Percentiles rank a stretch among this genome's conserved stretches.
phyloP scores from a whole-genome alignment of 306 rosid species.

The Cyclanthera cordifolia region DNA sequence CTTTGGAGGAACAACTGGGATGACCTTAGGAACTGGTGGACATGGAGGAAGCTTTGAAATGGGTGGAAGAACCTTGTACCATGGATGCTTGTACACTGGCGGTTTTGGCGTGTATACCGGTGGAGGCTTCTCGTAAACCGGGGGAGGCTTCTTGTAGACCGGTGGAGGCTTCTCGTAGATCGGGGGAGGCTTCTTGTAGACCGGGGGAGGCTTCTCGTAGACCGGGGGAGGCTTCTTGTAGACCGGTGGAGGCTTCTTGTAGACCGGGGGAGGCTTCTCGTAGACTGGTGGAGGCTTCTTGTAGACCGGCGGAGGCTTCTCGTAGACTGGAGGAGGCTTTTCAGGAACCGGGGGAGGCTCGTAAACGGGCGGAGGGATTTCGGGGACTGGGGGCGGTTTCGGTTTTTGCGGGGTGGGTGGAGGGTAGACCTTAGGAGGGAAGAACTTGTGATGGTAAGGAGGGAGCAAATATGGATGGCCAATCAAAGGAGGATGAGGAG shows the following conservation, averaged over 20 bases:
- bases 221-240: neutral
- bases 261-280: neutral
- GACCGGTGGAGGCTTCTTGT: neutral
- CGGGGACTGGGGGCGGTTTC: constrained; percentile 13
- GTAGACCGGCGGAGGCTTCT: neutral
- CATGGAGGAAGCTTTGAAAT: constrained; percentile 31
- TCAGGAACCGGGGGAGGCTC: constrained; percentile 17
- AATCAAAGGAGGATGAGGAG: constrained; percentile 11
- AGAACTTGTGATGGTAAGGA: constrained; percentile 27
- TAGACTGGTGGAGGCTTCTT: neutral
- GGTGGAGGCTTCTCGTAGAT: no score
- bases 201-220: neutral
- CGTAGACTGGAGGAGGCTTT: neutral
- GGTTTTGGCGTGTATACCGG: neutral
- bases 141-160: no score
- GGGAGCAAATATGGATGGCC: constrained; percentile 15
- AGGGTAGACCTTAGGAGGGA: constrained; percentile 21
- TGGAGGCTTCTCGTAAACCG: no score
- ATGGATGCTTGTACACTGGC: constrained; percentile 23
- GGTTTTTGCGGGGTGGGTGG: constrained; percentile 8
- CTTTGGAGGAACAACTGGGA: constrained; percentile 14
- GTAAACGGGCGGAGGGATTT: constrained; percentile 11
- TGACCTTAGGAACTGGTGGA: constrained; percentile 16
- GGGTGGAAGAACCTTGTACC: constrained; percentile 39
- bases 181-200: neutral